Base-by-base conservation (phyloP, 768 basidiomycete species). In the Cantharellus anzutake region DNA sequence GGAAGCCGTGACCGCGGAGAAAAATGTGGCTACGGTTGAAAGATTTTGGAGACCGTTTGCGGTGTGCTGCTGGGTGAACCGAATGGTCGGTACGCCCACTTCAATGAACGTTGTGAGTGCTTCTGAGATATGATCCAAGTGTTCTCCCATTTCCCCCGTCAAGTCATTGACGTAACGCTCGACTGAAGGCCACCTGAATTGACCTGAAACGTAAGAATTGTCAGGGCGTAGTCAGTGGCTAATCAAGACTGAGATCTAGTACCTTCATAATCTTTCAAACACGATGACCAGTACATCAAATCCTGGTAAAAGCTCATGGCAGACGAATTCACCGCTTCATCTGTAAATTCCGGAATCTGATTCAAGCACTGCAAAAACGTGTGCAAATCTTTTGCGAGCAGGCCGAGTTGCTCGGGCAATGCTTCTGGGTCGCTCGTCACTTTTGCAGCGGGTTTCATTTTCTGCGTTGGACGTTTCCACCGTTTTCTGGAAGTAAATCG, bases 241-340 rank as follows among this genome's bases (percentile, higher is more conserved):
- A 29, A 29, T 51, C 38, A 38, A 41, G 56, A 41, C 58, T 29
- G 14, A 40, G 64, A 16, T 34, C 5, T 20, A 71, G 59, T 64
- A 80, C 82, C 78, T 64, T 74, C 68, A 64, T 84, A 87, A 60
- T 78, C 78, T 62, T 73, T 74, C 56, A 87, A 69, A 66, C 83
- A 84, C 44, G 81, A 82, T 5, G 83, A 75, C 84, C 84, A 85
- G 63, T 85, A 84, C 82, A 78, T 80, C 41, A 86, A 71, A 68
- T 87, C 83, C 0, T 79, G 78, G 67, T 84, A 80, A 56, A 86
- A 82, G 5, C 79, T 76, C 59, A 76, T 64, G 59, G 86, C 81
- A 2, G 82, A 82, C 0, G 78, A 72, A 65, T 85, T 84, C 48
- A 79, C 79, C 3, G 78, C 79, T 63, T 87, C 83, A 57, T 86